Conservation (phyloP, 2,329 filamentous ascomycete genomes). For the Penicillium sp. region DNA sequence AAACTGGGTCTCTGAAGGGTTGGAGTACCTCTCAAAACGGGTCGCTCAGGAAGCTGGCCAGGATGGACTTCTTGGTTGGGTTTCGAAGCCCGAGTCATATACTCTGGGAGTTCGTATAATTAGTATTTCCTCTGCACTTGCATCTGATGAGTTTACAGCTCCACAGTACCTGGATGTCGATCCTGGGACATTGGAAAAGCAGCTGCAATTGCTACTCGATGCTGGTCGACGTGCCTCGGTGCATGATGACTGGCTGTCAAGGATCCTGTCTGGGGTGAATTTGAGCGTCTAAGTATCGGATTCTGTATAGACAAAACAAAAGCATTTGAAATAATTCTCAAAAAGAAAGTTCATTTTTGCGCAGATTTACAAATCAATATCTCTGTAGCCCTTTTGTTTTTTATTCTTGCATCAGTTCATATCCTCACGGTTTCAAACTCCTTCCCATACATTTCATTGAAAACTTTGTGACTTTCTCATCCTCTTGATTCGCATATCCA, state of each 20-base stretch:
- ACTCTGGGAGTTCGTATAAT: conserved; percentile 42
- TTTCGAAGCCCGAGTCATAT: conserved; percentile 67
- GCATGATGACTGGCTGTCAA: conserved; percentile 34
- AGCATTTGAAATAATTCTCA: conserved; percentile 8
- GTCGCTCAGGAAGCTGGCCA: conserved; percentile 33
- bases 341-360: not conserved
- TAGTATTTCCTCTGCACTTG: conserved; percentile 36
- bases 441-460: not conserved
- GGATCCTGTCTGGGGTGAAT: conserved; percentile 28
- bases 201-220: conserved; percentile 27
- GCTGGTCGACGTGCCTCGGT: conserved; percentile 25
- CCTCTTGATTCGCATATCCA: not conserved
- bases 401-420: not conserved
- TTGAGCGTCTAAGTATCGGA: conserved; percentile 6
- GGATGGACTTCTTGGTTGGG: conserved; percentile 73
- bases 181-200: conserved; percentile 16
- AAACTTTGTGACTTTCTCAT: not conserved
- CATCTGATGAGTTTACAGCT: conserved; percentile 21
- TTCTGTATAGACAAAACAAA: not conserved
- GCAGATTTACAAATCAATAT: too few relatives aligned
- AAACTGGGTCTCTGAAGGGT: conserved; percentile 35
- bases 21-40: conserved; percentile 29
- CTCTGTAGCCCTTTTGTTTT: not conserved
- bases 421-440: not conserved
- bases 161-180: conserved; percentile 17